Base-by-base conservation (phyloP, 345 rosid species). In the Garcia nutans region DNA sequence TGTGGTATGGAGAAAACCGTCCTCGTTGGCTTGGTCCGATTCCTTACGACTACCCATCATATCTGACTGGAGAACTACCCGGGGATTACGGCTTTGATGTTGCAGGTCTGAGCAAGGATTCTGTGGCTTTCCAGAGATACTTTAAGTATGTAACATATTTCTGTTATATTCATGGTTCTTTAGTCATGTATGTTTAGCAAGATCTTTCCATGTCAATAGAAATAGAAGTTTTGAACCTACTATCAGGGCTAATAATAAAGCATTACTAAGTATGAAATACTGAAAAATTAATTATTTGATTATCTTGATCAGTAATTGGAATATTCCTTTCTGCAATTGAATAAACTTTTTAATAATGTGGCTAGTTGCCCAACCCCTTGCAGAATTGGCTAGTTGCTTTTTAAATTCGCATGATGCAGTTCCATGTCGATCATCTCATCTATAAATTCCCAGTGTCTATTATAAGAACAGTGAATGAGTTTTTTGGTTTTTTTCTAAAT, bases 21-120 rank as follows among this genome's bases (percentile, higher is more conserved):
- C 99, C 99, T 0, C 91, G 92, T 47, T 95, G 99, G 99, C 94
- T 95, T 82, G 99, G 97, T 78, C 96, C 97, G 56, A 83, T 95
- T 71, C 89, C 94, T 8, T 95, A 82, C 75, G 86, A 86, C 52
- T 95, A 93, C 72, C 97, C 97, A 22, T 42, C 84, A 20, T 78
- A 95, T 81, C 96, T 95, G 41, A 84, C 85, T 1, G 99, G 99
- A 70, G 92, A 95, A 26, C 64, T 90, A 5, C 97, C 97, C 23
- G 97, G 99, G 1, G 99, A 95, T 84, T 95, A 95, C 78, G 99
- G 97, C 66, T 95, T 93, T 77, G 99, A 95, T 70, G 77, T 95
- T 72, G 97, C 92, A 2, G 95, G 97, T 75, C 87, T 95, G 26
- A 79, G 88, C 76, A 85, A 85, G 79, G 93, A 93, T 82, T 95